These are phyloP conservation scores for Wickerhamomyces chambardii DNA, from an alignment of 805 yeast genomes.

Conservation along the genomic window DNA sequence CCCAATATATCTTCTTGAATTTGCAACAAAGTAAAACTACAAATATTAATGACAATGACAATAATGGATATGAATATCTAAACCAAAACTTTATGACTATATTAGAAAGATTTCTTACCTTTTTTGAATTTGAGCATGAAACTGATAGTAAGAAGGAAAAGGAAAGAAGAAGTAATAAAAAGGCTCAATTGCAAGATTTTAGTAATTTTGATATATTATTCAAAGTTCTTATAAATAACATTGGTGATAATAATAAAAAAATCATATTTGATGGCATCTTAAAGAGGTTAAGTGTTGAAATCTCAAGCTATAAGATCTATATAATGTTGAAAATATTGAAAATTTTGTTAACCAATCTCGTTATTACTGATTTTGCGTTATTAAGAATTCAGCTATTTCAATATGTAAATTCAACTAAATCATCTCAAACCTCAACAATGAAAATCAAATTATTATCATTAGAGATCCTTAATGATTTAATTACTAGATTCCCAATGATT, in stretches of 20 bases:
- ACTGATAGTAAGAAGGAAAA: constrained; percentile 1
- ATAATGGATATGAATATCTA: constrained; percentile 18
- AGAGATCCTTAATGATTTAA: constrained; percentile 4
- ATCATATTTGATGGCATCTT: constrained; percentile 17
- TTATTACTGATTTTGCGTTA: constrained; percentile 18
- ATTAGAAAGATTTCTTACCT: constrained; percentile 12
- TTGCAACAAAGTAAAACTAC: constrained; percentile 1
- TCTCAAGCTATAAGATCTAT: constrained; percentile 4
- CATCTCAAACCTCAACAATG: constrained; percentile 15
- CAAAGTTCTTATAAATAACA: constrained; percentile 13
- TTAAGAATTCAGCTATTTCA: constrained; percentile 27
- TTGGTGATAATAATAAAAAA: constrained; percentile 25
- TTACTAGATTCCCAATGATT: neutral
- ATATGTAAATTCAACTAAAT: constrained; percentile 31
- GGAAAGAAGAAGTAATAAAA: constrained; percentile 4
- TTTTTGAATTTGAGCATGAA: constrained; percentile 19
- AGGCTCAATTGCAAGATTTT: constrained; percentile 13
- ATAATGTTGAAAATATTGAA: constrained; percentile 8
- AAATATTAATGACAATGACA: neutral
- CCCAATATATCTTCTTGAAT: constrained; percentile 23
- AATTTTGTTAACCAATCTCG: constrained; percentile 14
- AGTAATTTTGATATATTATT: constrained; percentile 15
- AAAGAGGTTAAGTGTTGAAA: constrained; percentile 3
- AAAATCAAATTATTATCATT: constrained; percentile 3
- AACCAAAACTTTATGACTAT: constrained; percentile 17